Evolutionary conservation across 306 rosid species (phyloP), one percentile per base, ranked within the genome.

Genomic region (Inga leiocalycina): DNA sequence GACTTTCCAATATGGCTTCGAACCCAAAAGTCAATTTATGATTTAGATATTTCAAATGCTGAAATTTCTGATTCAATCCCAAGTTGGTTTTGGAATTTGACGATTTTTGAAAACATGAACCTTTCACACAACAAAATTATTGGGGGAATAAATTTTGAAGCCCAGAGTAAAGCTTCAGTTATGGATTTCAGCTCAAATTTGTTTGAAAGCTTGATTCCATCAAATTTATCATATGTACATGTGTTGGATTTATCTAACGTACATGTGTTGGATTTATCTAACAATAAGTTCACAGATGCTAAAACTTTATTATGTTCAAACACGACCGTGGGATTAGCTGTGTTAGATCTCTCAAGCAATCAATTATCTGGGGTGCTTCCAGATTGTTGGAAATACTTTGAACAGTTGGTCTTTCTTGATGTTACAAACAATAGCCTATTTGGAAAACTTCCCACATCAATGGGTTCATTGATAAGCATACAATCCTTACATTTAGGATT

Each of bases 161-260:
- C 4, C 20, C 17, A 4, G 0, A 3, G 16, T 13, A 0, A 4
- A 4, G 4, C 13, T 51, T 0, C 0, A 0, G 13, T 1, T 3
- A 4, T 51, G 56, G 56, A 51, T 51, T 51, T 51, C 2, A 51
- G 56, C 56, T 51, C 56, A 51, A 51, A 51, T 51, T 51, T 51
- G 56, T 51, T 51, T 15, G 19, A 51, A 51, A 20, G 56, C 20
- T 51, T 20, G 3, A 51, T 51, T 51, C 56, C 56, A 51, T 51
- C 56, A 51, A 51, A 7, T 51, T 51, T 51, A 15, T 51, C 56
- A 4, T 0, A 15, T 27, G 30, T 27, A 27, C 30, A 27, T 27
- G 1, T 4, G 1, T 43, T 51, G 17, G 56, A 51, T 51, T 4
- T 51, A 51, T 51, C 56, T 0, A 51, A 51, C 56, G 30, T 27